Conservation (phyloP, 306 rosid genomes). For the Prunus campanulata region DNA sequence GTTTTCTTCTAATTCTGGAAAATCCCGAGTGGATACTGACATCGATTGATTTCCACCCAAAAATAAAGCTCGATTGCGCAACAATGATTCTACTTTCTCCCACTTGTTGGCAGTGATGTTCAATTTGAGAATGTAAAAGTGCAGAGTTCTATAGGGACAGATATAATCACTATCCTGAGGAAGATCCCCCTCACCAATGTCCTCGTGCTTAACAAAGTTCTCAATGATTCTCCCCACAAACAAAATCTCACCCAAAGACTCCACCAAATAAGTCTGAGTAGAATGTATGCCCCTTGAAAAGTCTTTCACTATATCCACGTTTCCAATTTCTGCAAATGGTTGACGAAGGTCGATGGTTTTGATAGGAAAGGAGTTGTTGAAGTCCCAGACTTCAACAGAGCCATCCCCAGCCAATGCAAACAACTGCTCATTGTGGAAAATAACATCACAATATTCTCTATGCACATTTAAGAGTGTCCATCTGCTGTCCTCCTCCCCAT, state of each 20-base stretch:
- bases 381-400: constrained; percentile 5
- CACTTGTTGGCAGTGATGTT: background rate
- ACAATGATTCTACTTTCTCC: constrained; percentile 5
- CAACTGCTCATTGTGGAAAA: background rate
- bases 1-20: constrained; percentile 4
- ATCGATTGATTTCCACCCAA: constrained; percentile 6
- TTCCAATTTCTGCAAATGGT: background rate
- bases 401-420: background rate
- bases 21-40: background rate
- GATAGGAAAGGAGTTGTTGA: background rate
- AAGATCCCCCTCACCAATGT: background rate
- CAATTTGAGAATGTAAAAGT: background rate
- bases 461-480: background rate
- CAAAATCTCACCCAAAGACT: constrained; percentile 16
- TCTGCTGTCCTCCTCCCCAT: background rate
- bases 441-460: background rate
- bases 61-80: background rate
- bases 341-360: background rate
- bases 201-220: background rate
- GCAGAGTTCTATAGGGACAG: constrained; percentile 7
- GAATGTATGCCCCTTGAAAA: background rate
- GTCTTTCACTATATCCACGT: background rate
- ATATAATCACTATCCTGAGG: background rate
- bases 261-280: constrained; percentile 4
- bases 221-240: background rate